phyloP scores from a whole-genome alignment of 2,329 filamentous ascomycete species.

The Endocalyx cinctus region DNA sequence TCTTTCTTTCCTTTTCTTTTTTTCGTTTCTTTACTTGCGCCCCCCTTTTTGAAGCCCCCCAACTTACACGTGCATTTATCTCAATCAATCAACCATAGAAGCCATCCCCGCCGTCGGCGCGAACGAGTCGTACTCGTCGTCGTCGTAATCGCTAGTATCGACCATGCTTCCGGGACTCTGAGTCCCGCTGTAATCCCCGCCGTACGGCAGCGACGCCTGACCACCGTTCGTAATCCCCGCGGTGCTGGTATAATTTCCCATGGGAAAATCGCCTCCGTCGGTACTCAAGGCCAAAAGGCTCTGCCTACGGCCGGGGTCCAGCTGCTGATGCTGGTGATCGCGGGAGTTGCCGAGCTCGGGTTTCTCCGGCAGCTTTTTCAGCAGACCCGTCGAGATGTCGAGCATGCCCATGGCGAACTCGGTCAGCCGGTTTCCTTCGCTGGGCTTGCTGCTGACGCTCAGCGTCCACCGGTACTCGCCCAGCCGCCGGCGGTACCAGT shows the following conservation, averaged over 20 bases:
- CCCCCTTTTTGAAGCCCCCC: neutral
- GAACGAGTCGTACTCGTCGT: conserved; percentile 51
- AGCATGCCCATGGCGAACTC: conserved; percentile 75
- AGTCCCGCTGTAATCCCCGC: conserved; percentile 44
- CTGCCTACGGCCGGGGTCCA: conserved; percentile 34
- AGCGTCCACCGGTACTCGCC: conserved; percentile 94
- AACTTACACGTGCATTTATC: neutral
- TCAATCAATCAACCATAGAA: conserved; percentile 21
- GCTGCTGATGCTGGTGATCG: conserved; percentile 46
- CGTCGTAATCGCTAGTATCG: conserved; percentile 54
- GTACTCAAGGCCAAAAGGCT: conserved; percentile 34
- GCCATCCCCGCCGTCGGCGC: conserved; percentile 31
- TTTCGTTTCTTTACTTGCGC: conserved; percentile 6
- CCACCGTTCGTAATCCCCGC: neutral
- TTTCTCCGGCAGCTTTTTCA: conserved; percentile 68
- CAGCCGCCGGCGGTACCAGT: conserved; percentile 82
- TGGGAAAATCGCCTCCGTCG: conserved; percentile 15
- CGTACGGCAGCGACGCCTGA: conserved; percentile 28
- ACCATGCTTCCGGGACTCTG: conserved; percentile 48
- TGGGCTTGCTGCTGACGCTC: conserved; percentile 74
- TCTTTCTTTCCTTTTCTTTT: conserved; percentile 13
- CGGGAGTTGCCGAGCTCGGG: conserved; percentile 56
- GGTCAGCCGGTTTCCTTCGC: conserved; percentile 53
- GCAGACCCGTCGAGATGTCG: conserved; percentile 64
- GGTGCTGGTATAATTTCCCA: too few species aligned